phyloP scores from a whole-genome alignment of 805 yeast species.

The Brettanomyces nanus region DNA sequence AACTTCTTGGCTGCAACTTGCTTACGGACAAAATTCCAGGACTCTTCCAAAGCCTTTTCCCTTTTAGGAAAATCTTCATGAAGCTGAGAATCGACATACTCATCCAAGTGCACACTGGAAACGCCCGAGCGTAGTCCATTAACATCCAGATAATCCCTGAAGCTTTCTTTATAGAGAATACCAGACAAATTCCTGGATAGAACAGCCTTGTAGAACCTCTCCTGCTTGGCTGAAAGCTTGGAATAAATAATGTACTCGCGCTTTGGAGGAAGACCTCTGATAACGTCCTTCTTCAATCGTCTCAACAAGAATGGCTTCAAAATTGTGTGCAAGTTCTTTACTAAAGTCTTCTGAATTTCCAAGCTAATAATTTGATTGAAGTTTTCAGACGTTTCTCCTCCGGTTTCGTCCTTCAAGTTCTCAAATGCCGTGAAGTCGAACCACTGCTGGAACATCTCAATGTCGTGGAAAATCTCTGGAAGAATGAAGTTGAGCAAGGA shows the following conservation, averaged over 20 bases:
- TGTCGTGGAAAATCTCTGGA: constrained; percentile 89
- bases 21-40: constrained; percentile 26
- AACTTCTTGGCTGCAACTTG: constrained; percentile 45
- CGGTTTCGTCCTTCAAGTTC: constrained; percentile 24
- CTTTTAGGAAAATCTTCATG: constrained; percentile 1
- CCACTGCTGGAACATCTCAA: constrained; percentile 88
- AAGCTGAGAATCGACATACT: constrained; percentile 29
- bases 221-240: constrained; percentile 36
- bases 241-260: constrained; percentile 81
- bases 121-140: constrained; percentile 24
- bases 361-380: constrained; percentile 45
- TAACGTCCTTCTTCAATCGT: constrained; percentile 68
- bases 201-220: constrained; percentile 25
- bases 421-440: constrained; percentile 70
- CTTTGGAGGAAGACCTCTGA: constrained; percentile 71
- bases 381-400: constrained; percentile 27
- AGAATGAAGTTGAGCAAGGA: constrained; percentile 81
- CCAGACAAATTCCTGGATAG: constrained; percentile 36
- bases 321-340: constrained; percentile 76
- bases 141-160: constrained; percentile 42
- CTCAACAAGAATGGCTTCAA: constrained; percentile 82
- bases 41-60: constrained; percentile 9
- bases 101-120: constrained; percentile 24
- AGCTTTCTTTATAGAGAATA: constrained; percentile 36
- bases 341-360: constrained; percentile 51